Conservation (phyloP, 495 filamentous ascomycete species). For the Aspergillus heteromorphus region DNA sequence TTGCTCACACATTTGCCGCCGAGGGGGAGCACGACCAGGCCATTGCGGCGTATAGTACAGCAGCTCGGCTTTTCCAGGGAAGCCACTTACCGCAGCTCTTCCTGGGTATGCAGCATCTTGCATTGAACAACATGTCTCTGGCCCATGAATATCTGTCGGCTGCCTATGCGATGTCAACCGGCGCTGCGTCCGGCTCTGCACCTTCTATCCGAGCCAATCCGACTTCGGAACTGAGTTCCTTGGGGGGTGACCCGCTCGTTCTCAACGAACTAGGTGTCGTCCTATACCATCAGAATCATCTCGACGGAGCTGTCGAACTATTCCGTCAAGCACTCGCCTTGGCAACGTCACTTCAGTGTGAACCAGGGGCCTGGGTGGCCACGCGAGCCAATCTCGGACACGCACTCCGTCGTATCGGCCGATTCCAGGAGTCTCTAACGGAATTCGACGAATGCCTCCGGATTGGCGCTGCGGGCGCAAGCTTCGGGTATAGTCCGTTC, state of each 20-base stretch:
- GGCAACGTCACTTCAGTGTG: conserved; percentile 72
- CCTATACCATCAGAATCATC: conserved; percentile 82
- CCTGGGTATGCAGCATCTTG: conserved; percentile 96
- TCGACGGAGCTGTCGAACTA: conserved; percentile 62
- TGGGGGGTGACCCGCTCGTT: conserved; percentile 70
- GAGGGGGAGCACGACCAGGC: conserved; percentile 99
- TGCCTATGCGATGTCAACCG: conserved; percentile 68
- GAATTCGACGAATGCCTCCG: conserved; percentile 80
- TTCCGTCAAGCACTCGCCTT: conserved; percentile 72
- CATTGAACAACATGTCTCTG: conserved; percentile 87
- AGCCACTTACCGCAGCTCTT: conserved; percentile 96
- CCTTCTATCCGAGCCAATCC: conserved; percentile 22
- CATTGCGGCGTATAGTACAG: conserved; percentile 95
- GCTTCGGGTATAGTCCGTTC: conserved; percentile 40
- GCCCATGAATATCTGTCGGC: conserved; percentile 94
- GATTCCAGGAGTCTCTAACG: conserved; percentile 62
- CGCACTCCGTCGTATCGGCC: conserved; percentile 68
- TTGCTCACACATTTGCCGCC: conserved; percentile 99
- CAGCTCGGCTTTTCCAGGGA: conserved; percentile 90
- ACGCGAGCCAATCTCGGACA: conserved; percentile 87
- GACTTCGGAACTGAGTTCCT: conserved; percentile 50
- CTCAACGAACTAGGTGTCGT: conserved; percentile 95
- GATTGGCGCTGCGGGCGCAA: conserved; percentile 65
- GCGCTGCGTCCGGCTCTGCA: conserved; percentile 37
- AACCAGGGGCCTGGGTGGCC: conserved; percentile 78